Conservation (phyloP, 495 filamentous ascomycete genomes). For the Annulohypoxylon moriforme region DNA sequence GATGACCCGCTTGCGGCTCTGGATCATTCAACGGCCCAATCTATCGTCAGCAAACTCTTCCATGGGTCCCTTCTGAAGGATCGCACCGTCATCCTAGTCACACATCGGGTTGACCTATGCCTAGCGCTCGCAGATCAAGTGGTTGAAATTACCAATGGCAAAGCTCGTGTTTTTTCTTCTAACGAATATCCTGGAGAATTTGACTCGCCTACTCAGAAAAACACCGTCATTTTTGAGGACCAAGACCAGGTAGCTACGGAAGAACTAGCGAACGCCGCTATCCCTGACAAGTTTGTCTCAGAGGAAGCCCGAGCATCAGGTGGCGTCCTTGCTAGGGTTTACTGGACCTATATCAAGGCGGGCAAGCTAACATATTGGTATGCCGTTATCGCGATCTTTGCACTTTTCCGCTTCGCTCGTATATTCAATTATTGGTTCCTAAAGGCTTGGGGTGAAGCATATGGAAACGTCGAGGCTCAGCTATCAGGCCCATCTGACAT, state of each 20-base stretch:
- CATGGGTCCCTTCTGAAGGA: conserved; percentile 69
- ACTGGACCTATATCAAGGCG: conserved; percentile 85
- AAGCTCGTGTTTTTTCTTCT: conserved; percentile 39
- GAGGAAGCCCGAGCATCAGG: conserved; percentile 82
- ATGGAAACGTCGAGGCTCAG: conserved; percentile 47
- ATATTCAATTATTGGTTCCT: conserved; percentile 81
- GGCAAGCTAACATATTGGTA: conserved; percentile 79
- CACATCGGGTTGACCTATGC: conserved; percentile 80
- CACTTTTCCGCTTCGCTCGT: conserved; percentile 67
- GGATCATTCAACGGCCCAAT: conserved; percentile 84
- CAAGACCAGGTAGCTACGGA: conserved; percentile 47
- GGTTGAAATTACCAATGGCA: conserved; percentile 67
- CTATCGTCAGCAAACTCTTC: conserved; percentile 75
- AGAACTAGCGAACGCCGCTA: conserved; percentile 61
- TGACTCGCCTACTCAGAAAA: conserved; percentile 40
- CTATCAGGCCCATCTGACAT: conserved; percentile 10
- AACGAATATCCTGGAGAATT: conserved; percentile 45
- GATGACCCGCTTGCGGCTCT: conserved; percentile 96
- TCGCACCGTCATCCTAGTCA: conserved; percentile 76
- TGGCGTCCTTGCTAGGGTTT: conserved; percentile 77
- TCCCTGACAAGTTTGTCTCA: conserved; percentile 82
- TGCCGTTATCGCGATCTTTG: conserved; percentile 66
- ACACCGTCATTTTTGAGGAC: conserved; percentile 48
- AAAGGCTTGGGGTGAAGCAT: conserved; percentile 86
- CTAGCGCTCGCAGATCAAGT: conserved; percentile 73